Evolutionary conservation across 305 asterid species (phyloP).

Genomic region (Fraxinus sp.): DNA sequence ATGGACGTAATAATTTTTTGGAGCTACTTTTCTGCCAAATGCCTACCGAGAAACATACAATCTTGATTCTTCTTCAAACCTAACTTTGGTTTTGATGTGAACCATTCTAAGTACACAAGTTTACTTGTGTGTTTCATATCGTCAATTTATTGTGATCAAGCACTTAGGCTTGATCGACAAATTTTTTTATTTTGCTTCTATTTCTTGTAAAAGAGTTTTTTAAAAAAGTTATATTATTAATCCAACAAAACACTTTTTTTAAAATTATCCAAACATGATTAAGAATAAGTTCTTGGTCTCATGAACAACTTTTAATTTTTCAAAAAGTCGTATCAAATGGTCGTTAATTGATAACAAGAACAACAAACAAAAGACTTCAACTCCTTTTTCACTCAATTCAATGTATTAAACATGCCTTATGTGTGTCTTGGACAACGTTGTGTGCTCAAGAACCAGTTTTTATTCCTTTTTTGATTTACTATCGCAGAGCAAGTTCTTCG

Average conservation of each 20-base stretch:
- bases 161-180: neutral
- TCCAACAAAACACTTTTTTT: too few species aligned
- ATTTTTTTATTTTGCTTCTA: neutral
- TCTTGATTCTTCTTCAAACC: neutral
- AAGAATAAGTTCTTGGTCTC: neutral
- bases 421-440: neutral
- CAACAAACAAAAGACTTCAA: neutral
- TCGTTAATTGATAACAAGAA: neutral
- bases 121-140: neutral
- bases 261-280: neutral
- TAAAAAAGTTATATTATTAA: too few species aligned
- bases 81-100: neutral
- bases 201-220: too few species aligned
- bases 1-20: neutral
- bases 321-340: neutral
- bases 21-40: neutral
- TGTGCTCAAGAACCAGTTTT: neutral
- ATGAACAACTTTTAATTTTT: neutral
- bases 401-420: neutral
- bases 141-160: too few species aligned
- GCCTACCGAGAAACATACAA: neutral
- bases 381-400: neutral
- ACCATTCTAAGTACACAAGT: neutral
- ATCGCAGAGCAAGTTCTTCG: conserved; percentile 80
- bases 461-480: neutral